Percentiles rank a stretch among this genome's conserved stretches.
These are phyloP conservation scores for Heracleum sosnowskyi DNA, from an alignment of 129 eudicot species.

Conservation along the genomic window DNA sequence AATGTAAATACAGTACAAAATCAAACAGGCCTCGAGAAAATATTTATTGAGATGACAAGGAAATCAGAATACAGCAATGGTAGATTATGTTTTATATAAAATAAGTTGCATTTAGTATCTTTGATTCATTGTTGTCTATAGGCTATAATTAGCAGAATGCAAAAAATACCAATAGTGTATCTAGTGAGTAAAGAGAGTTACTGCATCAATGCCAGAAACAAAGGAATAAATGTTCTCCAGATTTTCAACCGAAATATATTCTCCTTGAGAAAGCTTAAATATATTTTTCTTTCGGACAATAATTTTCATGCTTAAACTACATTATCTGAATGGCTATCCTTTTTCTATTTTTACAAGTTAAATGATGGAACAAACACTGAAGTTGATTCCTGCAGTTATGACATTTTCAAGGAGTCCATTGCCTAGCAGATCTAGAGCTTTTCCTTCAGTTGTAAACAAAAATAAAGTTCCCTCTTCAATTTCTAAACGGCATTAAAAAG, in stretches of 20 bases:
- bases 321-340: neutral
- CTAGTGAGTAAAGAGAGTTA: constrained; percentile 20
- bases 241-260: constrained; percentile 85
- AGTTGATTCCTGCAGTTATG: neutral
- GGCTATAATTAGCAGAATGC: neutral
- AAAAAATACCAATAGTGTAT: neutral
- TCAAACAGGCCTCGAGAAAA: too few species aligned
- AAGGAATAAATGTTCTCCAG: constrained; percentile 67
- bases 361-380: neutral
- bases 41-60: too few species aligned
- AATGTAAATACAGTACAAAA: too few species aligned
- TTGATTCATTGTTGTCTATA: too few species aligned
- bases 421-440: neutral
- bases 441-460: neutral
- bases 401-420: neutral
- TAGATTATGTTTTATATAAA: too few species aligned
- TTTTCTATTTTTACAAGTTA: neutral
- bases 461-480: too few species aligned
- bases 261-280: constrained; percentile 98
- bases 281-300: constrained; percentile 95
- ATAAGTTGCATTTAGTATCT: too few species aligned
- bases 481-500: too few species aligned
- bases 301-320: constrained; percentile 31
- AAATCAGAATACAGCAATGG: too few species aligned
- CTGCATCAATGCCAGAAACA: constrained; percentile 58